Conservation (phyloP, 305 asterid genomes). For the Fraxinus velutina region DNA sequence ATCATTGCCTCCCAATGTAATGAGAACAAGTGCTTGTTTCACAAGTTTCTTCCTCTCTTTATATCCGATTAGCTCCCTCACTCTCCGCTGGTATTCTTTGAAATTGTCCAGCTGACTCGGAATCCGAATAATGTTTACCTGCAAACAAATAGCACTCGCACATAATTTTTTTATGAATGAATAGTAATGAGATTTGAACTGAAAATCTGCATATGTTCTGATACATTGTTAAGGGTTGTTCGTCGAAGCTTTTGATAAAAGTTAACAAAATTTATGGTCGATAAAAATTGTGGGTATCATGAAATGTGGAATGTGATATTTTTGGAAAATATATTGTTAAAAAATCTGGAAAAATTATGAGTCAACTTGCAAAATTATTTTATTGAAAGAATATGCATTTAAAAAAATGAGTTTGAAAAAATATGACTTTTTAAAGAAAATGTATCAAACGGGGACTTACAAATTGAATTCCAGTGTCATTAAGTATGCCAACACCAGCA, state of each 20-base stretch:
- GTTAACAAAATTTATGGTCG: not conserved
- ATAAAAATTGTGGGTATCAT: not conserved
- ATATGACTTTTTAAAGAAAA: too few species aligned
- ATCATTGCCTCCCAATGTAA: constrained; percentile 46
- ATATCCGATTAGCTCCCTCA: constrained; percentile 20
- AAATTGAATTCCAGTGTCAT: constrained; percentile 34
- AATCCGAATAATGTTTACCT: constrained; percentile 34
- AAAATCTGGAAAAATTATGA: too few species aligned
- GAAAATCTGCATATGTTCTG: not conserved
- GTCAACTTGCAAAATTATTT: too few species aligned
- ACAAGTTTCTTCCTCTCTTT: constrained; percentile 21
- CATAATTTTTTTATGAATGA: not conserved
- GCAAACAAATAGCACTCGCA: not conserved
- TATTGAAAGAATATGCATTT: too few species aligned
- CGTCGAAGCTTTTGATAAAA: not conserved
- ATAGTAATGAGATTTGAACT: too few species aligned
- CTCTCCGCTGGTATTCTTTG: constrained; percentile 19
- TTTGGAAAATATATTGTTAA: too few species aligned
- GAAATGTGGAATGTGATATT: too few species aligned
- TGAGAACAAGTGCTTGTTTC: constrained; percentile 27
- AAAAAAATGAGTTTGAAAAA: too few species aligned
- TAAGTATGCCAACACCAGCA: constrained; percentile 36
- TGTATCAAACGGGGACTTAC: constrained; percentile 2
- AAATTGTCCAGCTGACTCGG: constrained; percentile 27
- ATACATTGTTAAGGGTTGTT: not conserved